phyloP scores from a whole-genome alignment of 495 filamentous ascomycete genomes.

The Tuber magnatum region DNA sequence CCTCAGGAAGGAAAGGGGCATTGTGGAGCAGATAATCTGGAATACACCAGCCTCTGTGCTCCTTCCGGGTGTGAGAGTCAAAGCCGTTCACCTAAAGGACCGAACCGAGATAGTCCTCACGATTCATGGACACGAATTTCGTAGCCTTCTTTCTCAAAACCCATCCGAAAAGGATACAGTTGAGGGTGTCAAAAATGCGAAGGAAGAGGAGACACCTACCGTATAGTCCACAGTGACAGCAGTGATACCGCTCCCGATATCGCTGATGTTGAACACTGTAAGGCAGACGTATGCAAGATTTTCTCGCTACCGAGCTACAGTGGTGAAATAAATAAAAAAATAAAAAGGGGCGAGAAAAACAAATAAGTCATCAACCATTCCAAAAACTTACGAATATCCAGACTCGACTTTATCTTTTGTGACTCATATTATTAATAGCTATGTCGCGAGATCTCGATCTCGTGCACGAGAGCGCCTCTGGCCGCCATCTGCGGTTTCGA shows the following conservation, averaged over 20 bases:
- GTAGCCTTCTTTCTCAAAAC: not conserved
- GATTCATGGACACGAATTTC: not conserved
- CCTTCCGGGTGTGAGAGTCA: constrained; percentile 19
- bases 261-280: not conserved
- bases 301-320: not conserved
- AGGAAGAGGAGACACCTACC: not conserved
- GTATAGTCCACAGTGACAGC: not conserved
- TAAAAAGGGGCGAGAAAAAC: not conserved
- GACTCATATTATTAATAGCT: not conserved
- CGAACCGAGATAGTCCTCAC: not conserved
- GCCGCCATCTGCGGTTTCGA: not conserved
- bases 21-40: constrained; percentile 37
- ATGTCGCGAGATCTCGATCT: not conserved
- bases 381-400: not conserved
- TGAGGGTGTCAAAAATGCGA: not conserved
- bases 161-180: not conserved
- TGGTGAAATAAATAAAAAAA: too few species aligned
- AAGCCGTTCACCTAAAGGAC: not conserved
- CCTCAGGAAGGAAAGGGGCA: constrained; percentile 19
- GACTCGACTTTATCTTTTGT: not conserved
- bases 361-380: not conserved
- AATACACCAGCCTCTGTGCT: constrained; percentile 29
- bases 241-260: not conserved
- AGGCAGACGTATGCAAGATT: not conserved
- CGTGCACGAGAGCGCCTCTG: not conserved